Evolutionary conservation across 164 flowering plant species (phyloP).

Genomic region (Piper longum): DNA sequence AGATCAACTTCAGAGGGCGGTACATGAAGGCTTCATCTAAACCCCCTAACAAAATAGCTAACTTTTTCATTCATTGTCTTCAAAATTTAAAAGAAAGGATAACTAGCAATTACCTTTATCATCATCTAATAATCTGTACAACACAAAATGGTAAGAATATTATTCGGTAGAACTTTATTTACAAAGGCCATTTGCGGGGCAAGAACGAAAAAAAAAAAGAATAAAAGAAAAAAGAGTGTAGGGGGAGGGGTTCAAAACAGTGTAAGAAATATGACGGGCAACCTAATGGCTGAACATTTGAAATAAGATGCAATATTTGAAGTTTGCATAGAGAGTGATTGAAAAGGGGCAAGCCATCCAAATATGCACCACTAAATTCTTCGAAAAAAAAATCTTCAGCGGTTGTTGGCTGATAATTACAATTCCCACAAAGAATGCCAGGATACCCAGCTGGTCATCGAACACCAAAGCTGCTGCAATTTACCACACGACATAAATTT

Average conservation of each 20-base stretch:
- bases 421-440: not conserved
- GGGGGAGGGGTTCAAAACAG: no score
- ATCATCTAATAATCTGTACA: not conserved
- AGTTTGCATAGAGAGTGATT: not conserved
- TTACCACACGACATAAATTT: not conserved
- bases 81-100: not conserved
- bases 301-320: not conserved
- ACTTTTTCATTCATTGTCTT: not conserved
- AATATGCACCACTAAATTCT: not conserved
- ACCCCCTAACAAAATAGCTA: not conserved
- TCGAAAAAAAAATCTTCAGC: not conserved
- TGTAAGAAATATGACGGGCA: not conserved
- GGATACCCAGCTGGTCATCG: not conserved
- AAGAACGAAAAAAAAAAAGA: not conserved
- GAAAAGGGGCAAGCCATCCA: not conserved
- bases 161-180: not conserved
- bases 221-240: no score
- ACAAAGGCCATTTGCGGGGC: not conserved
- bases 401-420: no score
- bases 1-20: no score
- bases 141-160: not conserved
- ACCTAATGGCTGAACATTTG: not conserved
- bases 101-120: not conserved
- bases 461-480: not conserved
- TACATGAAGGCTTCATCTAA: no score